Base-by-base conservation (phyloP, 2,329 filamentous ascomycete species). In the Fusarium hainanense region DNA sequence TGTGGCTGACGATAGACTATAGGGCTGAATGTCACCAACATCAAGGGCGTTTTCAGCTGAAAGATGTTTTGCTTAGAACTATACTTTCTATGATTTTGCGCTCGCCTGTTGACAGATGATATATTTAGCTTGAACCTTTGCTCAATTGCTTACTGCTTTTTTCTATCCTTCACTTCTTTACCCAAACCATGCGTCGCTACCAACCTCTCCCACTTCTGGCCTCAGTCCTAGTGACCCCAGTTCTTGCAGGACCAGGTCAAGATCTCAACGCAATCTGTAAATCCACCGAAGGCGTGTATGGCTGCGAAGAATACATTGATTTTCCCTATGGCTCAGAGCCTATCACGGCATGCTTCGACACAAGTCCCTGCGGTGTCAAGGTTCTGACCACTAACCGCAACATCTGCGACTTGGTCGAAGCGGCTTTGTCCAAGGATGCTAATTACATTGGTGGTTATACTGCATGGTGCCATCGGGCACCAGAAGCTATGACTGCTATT, bases 211-310 rank as follows among this genome's bases (percentile, higher is more conserved):
- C 32, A 2, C 21, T 69, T 7, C 43, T 66, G 4, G 51, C 44
- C 7, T 57, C 37, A 12, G 16, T 40, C 3, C 16, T 66, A 18
- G 44, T 34, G 1, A 40, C 30, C n/a, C 42, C 28, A 8, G 56
- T 32, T 3, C 10, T 57, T 3, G 66, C 66, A 18, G 66, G 60
- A 20, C 61, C 66, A 3, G 56, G 56, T 7, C 66, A 69, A n/a
- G 57, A 21, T 12, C 60, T 69, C n/a, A 48, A 48, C 18, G 21
- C 21, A 13, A 66, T 69, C 14, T 69, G 65, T 14, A 66, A 69
- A 27, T 58, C 66, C 6, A 59, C 51, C 3, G 60, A 69, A 18
- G 66, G 66, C 5, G 68, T 62, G n/a, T 59, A 69, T 13, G 66
- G 66, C 12, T 69, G 66, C 25, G 58, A 54, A 4, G 48, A 23